Evolutionary conservation across 768 basidiomycete genomes (phyloP).

Genomic region (Polyporus arcularius): DNA sequence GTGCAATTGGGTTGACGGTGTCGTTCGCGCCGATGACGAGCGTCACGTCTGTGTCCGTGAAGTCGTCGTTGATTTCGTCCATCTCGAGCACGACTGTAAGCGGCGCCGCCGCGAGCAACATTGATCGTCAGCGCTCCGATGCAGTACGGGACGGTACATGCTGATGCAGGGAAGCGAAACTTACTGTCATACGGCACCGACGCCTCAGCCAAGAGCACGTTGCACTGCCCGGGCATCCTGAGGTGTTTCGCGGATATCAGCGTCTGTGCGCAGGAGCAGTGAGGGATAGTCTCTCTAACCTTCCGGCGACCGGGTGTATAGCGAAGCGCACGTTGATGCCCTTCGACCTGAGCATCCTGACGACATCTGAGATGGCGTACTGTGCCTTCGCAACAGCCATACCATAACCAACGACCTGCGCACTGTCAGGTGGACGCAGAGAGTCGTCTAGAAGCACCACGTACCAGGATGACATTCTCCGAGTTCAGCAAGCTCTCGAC

Average conservation of each 20-base stretch:
- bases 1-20: slow-evolving; percentile 88
- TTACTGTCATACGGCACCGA: slow-evolving; percentile 88
- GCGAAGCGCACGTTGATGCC: slow-evolving; percentile 83
- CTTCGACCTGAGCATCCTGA: slow-evolving; percentile 66
- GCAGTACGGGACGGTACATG: too few relatives aligned
- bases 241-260: background rate
- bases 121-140: background rate
- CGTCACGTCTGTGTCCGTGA: slow-evolving; percentile 84
- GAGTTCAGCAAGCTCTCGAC: slow-evolving; percentile 77
- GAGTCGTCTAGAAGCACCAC: slow-evolving; percentile 8
- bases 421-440: background rate
- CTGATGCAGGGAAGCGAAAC: slow-evolving; percentile 25
- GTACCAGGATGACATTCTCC: slow-evolving; percentile 80
- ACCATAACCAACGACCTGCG: slow-evolving; percentile 82
- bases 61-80: slow-evolving; percentile 95
- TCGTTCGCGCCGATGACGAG: slow-evolving; percentile 92
- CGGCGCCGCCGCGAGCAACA: background rate
- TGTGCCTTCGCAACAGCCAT: slow-evolving; percentile 95
- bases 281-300: slow-evolving; percentile 13
- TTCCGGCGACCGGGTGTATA: slow-evolving; percentile 86
- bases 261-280: background rate
- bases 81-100: slow-evolving; percentile 90
- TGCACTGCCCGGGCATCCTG: slow-evolving; percentile 92
- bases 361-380: slow-evolving; percentile 73
- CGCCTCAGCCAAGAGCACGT: slow-evolving; percentile 88